Percentiles rank a stretch among this genome's conserved stretches.
Evolutionary conservation across 805 yeast genomes (phyloP).

Genomic region (Priceomyces medius): DNA sequence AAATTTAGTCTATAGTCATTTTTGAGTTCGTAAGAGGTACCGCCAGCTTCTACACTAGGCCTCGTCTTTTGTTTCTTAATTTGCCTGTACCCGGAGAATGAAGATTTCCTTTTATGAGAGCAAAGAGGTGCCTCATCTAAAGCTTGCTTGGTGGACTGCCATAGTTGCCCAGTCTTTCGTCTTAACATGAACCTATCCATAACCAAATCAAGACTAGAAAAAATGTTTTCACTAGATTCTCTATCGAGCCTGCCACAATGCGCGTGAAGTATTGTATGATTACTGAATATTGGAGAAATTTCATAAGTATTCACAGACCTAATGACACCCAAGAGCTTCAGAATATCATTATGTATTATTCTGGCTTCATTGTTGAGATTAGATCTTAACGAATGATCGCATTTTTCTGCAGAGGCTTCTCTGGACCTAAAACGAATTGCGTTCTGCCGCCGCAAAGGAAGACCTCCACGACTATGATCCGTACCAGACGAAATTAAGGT

Average conservation of each 20-base stretch:
- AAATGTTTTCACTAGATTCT: constrained; percentile 7
- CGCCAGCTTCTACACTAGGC: background rate
- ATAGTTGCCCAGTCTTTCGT: constrained; percentile 12
- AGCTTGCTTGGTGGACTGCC: constrained; percentile 5
- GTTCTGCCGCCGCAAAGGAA: constrained; percentile 33
- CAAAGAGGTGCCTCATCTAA: background rate
- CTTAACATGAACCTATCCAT: constrained; percentile 13
- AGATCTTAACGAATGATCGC: constrained; percentile 1
- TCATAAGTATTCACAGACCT: constrained; percentile 4
- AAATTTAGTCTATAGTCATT: constrained; percentile 1
- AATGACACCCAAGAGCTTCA: constrained; percentile 2
- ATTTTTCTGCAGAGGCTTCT: background rate
- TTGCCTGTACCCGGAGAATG: background rate
- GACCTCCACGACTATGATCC: constrained; percentile 4
- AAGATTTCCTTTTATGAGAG: constrained; percentile 2
- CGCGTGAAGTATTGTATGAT: constrained; percentile 6
- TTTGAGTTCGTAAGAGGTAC: background rate
- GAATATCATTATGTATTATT: constrained; percentile 10
- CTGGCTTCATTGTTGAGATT: constrained; percentile 12
- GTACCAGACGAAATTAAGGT: constrained; percentile 12
- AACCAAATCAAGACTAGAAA: constrained; percentile 10
- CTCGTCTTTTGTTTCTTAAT: constrained; percentile 4
- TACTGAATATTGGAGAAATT: constrained; percentile 6
- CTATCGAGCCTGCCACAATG: constrained; percentile 2
- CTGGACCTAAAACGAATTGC: constrained; percentile 24